Conservation (phyloP, 202 grass and related monocot species). For the Brachypodium distachyon region DNA sequence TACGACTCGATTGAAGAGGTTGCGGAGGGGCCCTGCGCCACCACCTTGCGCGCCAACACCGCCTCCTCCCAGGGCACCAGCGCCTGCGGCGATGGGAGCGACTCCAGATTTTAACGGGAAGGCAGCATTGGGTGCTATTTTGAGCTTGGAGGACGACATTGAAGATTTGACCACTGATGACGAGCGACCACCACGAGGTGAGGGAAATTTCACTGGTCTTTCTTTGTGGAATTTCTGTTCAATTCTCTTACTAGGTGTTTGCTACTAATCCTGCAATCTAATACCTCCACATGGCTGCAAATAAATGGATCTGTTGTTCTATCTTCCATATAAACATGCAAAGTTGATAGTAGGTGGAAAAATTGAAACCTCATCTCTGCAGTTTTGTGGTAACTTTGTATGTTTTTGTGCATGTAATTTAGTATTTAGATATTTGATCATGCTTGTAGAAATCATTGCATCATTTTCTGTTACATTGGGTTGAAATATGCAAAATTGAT, state of each 20-base stretch:
- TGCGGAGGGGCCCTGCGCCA: slow-evolving; percentile 32
- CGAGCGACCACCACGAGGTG: slow-evolving; percentile 39
- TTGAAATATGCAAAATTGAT: background rate
- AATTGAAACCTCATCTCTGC: background rate
- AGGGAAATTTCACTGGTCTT: background rate
- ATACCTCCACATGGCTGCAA: background rate
- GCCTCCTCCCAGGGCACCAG: background rate
- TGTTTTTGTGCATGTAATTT: background rate
- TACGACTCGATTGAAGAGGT: slow-evolving; percentile 24
- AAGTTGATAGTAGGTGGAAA: background rate
- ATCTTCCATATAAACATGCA: background rate
- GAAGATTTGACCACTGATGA: slow-evolving; percentile 63
- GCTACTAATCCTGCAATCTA: background rate
- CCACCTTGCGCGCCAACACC: background rate
- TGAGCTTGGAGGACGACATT: slow-evolving; percentile 52
- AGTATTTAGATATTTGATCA: background rate
- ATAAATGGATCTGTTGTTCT: background rate
- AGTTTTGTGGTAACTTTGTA: background rate
- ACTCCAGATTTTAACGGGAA: background rate
- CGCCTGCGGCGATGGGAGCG: background rate
- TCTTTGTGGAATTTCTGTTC: background rate
- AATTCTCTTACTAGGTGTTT: background rate
- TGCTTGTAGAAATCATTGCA: background rate
- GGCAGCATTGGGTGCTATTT: background rate
- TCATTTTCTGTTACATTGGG: background rate